These are phyloP conservation scores for Macadamia integrifolia DNA, from an alignment of 164 flowering plant species.

Conservation along the genomic window DNA sequence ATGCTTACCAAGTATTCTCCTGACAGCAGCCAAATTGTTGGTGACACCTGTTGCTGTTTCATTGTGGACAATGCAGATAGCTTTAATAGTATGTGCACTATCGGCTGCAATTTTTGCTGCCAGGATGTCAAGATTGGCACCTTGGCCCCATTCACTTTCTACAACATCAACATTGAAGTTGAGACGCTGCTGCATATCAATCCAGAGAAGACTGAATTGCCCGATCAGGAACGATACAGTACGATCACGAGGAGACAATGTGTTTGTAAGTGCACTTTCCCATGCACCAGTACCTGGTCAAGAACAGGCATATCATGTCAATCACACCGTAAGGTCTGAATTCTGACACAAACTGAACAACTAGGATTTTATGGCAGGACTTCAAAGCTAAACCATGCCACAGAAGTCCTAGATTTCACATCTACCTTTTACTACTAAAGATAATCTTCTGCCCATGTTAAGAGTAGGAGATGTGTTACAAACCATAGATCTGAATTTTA, in stretches of 20 bases:
- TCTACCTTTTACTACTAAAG: not conserved
- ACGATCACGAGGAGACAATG: constrained; percentile 86
- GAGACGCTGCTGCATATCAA: constrained; percentile 93
- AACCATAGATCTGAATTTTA: no score
- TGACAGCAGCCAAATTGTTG: constrained; percentile 77
- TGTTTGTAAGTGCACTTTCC: constrained; percentile 98
- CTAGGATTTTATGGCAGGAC: not conserved
- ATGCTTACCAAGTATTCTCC: constrained; percentile 72
- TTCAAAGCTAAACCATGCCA: not conserved
- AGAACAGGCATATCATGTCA: not conserved
- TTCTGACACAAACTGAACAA: not conserved
- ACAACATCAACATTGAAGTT: constrained; percentile 87
- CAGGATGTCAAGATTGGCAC: constrained; percentile 77
- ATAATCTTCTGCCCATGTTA: not conserved
- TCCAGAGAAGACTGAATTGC: constrained; percentile 96
- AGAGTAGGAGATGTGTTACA: not conserved
- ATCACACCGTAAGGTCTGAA: not conserved
- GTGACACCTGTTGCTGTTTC: constrained; percentile 98
- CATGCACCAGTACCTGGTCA: constrained; percentile 92
- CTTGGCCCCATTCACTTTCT: constrained; percentile 94
- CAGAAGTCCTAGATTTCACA: not conserved
- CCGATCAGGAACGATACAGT: constrained; percentile 84
- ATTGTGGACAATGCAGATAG: constrained; percentile 89
- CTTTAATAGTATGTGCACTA: constrained; percentile 79
- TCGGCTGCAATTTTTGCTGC: constrained; percentile 83